Percentiles rank a stretch among this genome's conserved stretches.
Evolutionary conservation across 1,284 basidiomycete species (phyloP).

Genomic region (Laetiporus sulphureus): DNA sequence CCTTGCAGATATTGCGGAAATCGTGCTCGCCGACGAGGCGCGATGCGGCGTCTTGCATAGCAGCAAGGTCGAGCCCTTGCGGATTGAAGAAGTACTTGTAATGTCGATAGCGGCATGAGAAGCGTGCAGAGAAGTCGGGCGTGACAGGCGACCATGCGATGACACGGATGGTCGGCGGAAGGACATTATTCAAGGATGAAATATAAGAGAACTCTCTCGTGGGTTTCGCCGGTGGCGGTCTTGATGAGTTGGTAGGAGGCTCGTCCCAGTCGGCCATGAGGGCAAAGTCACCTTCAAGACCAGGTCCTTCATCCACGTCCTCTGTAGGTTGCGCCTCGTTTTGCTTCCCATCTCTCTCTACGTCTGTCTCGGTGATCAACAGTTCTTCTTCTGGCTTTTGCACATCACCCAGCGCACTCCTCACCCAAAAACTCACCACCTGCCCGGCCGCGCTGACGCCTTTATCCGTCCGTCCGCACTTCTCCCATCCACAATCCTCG

Average conservation of each 20-base stretch:
- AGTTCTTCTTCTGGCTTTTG: background rate
- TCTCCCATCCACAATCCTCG: slow-evolving; percentile 85
- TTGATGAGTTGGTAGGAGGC: slow-evolving; percentile 23
- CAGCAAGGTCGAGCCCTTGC: slow-evolving; percentile 56
- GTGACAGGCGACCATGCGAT: slow-evolving; percentile 94
- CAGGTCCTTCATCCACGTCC: slow-evolving; percentile 6
- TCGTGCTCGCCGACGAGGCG: slow-evolving; percentile 87
- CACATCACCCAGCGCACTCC: slow-evolving; percentile 45
- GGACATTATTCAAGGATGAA: slow-evolving; percentile 79
- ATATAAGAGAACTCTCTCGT: slow-evolving; percentile 72
- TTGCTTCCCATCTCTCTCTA: background rate
- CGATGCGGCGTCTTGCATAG: slow-evolving; percentile 75
- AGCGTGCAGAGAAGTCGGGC: slow-evolving; percentile 79
- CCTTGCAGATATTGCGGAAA: slow-evolving; percentile 92
- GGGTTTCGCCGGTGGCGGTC: slow-evolving; percentile 18
- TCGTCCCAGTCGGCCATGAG: slow-evolving; percentile 22
- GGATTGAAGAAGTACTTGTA: slow-evolving; percentile 96
- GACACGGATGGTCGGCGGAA: slow-evolving; percentile 88
- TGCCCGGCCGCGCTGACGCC: slow-evolving; percentile 95
- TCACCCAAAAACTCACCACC: slow-evolving; percentile 87
- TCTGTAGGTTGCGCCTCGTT: background rate
- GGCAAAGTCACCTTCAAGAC: slow-evolving; percentile 25
- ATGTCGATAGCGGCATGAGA: slow-evolving; percentile 83
- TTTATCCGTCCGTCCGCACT: slow-evolving; percentile 91
- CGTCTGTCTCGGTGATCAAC: background rate